Base-by-base conservation (phyloP, 2,329 filamentous ascomycete genomes). In the Colletotrichum tabaci region DNA sequence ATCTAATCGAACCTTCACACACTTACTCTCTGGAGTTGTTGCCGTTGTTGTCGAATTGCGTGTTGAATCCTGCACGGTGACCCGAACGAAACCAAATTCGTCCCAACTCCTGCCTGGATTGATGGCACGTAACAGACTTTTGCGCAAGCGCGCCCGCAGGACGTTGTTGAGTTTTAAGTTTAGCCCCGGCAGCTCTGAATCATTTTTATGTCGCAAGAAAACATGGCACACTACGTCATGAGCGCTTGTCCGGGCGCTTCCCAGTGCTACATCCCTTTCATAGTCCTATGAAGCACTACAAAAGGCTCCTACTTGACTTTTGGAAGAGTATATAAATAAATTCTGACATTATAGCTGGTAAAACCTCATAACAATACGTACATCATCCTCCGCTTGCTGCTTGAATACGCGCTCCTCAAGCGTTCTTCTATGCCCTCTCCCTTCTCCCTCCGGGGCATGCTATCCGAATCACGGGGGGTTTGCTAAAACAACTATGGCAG, bases 361-460 rank as follows among this genome's bases (percentile, higher is more conserved):
- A 70, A 71, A 58, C 64, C 63, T 73, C 70, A 64, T 74, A 73
- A 73, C 65, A 44, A 73, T 73, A 74, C 72, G 58, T 71, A 71
- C 70, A 70, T 73, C 65, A 57, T 66, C 56, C 56, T 55, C 30
- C 38, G 18, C 50, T 53, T 57, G 55, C 55, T 44, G 55, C 61
- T 53, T 35, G 46, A 50, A 55, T 15, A 18, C 60, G 26, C 55
- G 18, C 56, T 58, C 35, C 52, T 44, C 40, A 46, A 53, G 64
- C 57, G 4, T 23, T 9, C 21, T n/a, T 13, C 58, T 16, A 64
- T 47, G 52, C 49, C 35, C 21, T 21, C 23, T 23, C 38, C 8
- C 21, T n/a, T 21, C 23, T 23, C 38, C 8, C 21, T n/a, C 38
- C 23, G 35, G 42, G 13, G 47, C n/a, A 49, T 68, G 58, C 58